phyloP scores from a whole-genome alignment of 768 basidiomycete species.

The Amanita muscaria region DNA sequence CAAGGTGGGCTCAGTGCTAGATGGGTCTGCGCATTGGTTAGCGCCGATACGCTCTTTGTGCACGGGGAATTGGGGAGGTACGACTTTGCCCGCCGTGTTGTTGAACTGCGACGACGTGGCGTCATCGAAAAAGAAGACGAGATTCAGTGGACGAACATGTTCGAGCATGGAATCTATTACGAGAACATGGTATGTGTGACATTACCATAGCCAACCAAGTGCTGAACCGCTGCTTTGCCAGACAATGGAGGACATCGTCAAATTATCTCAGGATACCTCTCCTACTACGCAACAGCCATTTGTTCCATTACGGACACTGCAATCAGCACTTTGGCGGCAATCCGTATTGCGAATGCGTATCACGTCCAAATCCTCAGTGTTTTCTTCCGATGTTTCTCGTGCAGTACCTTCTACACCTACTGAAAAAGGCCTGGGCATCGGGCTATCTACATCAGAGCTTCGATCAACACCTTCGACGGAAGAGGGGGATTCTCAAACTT shows the following conservation, averaged over 20 bases:
- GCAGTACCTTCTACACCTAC: conserved; percentile 25
- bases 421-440: conserved; percentile 64
- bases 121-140: conserved; percentile 59
- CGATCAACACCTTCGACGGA: conserved; percentile 16
- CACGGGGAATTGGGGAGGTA: conserved; percentile 75
- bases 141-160: conserved; percentile 57
- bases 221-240: conserved; percentile 21
- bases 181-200: conserved; percentile 61
- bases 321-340: conserved; percentile 75
- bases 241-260: conserved; percentile 73
- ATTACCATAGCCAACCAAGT: conserved; percentile 8
- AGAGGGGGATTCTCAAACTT: conserved; percentile 27
- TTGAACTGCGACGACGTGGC: conserved; percentile 59
- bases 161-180: conserved; percentile 75
- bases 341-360: conserved; percentile 58
- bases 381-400: conserved; percentile 28
- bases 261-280: conserved; percentile 67
- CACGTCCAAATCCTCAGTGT: conserved; percentile 28
- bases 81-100: conserved; percentile 61
- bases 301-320: conserved; percentile 57
- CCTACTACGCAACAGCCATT: conserved; percentile 60
- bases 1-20: conserved; percentile 60
- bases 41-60: conserved; percentile 75
- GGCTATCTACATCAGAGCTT: conserved; percentile 46
- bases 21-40: conserved; percentile 69